Evolutionary conservation across 495 filamentous ascomycete genomes (phyloP).

Genomic region (Tuber calosporum): DNA sequence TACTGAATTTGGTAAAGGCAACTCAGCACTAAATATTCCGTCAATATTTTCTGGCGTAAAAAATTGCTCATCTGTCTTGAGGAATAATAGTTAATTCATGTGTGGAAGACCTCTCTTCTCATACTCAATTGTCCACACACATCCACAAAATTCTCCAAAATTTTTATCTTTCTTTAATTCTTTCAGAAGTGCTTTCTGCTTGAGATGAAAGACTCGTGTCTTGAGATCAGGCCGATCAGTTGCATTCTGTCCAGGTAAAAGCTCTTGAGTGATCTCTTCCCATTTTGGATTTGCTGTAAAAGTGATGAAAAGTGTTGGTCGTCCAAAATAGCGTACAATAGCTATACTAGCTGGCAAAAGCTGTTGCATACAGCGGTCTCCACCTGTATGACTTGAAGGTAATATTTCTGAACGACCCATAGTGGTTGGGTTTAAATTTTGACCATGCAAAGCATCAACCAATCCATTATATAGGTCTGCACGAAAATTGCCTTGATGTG

Average conservation of each 20-base stretch:
- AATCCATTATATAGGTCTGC: not conserved
- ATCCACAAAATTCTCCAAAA: not conserved
- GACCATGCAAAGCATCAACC: not conserved
- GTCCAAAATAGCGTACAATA: not conserved
- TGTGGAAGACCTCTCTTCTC: not conserved
- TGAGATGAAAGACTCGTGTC: not conserved
- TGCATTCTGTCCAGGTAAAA: not conserved
- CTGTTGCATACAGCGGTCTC: not conserved
- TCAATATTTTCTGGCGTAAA: not conserved
- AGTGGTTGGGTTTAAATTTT: not conserved
- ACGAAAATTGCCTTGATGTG: not conserved
- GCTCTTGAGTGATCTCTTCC: not conserved
- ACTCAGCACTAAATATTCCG: not conserved
- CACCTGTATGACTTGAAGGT: not conserved
- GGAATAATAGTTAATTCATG: not conserved
- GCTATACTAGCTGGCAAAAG: not conserved
- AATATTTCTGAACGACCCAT: not conserved
- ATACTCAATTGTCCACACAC: not conserved
- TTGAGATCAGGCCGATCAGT: not conserved
- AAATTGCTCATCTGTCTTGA: not conserved
- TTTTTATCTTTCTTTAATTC: not conserved
- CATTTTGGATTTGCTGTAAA: not conserved
- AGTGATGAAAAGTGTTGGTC: not conserved
- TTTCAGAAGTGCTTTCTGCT: not conserved
- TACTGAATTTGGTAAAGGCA: not conserved